phyloP scores from a whole-genome alignment of 2,329 filamentous ascomycete species.

The Bipolaris victoriae region DNA sequence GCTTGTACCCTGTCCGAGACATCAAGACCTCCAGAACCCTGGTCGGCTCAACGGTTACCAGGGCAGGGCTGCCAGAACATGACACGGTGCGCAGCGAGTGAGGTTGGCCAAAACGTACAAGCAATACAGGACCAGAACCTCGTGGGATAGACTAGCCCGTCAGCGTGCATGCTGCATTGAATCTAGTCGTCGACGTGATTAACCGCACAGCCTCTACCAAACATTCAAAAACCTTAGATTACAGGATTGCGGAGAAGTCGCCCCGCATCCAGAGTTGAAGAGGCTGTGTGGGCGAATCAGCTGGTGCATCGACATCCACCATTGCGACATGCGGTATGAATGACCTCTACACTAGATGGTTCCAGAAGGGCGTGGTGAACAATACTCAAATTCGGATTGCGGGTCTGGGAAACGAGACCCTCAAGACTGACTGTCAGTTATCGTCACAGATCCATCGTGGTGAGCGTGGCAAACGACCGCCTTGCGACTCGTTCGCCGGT shows the following conservation, averaged over 20 bases:
- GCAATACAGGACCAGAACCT: conserved; percentile 8
- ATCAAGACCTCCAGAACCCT: conserved; percentile 30
- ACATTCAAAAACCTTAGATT: conserved; percentile 7
- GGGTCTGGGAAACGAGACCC: neutral
- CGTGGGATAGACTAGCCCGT: neutral
- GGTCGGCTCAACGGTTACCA: conserved; percentile 21
- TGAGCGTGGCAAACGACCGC: neutral
- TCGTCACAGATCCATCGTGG: neutral
- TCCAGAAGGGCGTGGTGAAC: neutral
- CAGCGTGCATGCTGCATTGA: neutral
- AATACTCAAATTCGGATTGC: neutral
- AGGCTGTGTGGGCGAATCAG: neutral
- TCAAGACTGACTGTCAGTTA: neutral
- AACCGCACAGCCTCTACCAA: neutral
- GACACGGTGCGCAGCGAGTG: conserved; percentile 18
- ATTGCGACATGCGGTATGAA: neutral
- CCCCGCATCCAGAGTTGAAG: neutral
- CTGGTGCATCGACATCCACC: neutral
- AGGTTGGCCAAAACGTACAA: conserved; percentile 19
- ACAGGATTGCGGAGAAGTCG: conserved; percentile 6
- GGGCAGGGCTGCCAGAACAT: conserved; percentile 21
- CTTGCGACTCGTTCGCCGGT: neutral
- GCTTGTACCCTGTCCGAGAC: conserved; percentile 37
- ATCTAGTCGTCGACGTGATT: neutral
- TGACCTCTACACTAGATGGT: neutral